Percentiles rank a stretch among this genome's conserved stretches.
phyloP scores from a whole-genome alignment of 2,329 filamentous ascomycete genomes.

The Pseudocercospora musae region DNA sequence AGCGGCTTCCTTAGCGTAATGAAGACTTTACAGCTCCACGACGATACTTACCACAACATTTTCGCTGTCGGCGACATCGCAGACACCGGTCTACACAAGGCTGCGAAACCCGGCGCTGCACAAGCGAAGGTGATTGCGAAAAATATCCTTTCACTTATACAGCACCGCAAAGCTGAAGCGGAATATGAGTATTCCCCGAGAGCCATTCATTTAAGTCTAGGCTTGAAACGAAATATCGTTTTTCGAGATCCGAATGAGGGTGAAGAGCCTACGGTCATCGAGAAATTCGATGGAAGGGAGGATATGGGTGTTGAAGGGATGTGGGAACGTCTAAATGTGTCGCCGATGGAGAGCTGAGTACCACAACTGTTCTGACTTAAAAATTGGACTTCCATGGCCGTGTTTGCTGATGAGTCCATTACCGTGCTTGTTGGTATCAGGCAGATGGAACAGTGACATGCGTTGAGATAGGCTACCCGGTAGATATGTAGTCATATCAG shows the following conservation, averaged over 20 bases:
- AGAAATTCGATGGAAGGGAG: conserved; percentile 19
- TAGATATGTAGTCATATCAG: no score
- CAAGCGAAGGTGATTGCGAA: conserved; percentile 54
- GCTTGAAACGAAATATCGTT: conserved; percentile 19
- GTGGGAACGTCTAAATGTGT: conserved; percentile 16
- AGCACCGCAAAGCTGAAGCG: conserved; percentile 16
- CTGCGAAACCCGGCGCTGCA: conserved; percentile 51
- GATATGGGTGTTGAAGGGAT: conserved; percentile 19
- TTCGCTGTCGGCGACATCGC: conserved; percentile 65
- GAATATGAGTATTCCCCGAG: conserved; percentile 8
- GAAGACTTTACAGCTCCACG: conserved; percentile 56
- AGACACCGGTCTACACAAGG: conserved; percentile 52
- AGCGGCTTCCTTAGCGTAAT: conserved; percentile 44
- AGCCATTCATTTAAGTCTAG: conserved; percentile 21
- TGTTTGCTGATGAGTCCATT: no score
- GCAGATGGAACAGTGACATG: no score
- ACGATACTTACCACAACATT: conserved; percentile 49
- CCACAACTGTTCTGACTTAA: no score
- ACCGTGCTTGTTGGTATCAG: no score
- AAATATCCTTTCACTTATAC: conserved; percentile 53
- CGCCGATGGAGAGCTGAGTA: no score
- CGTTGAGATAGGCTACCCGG: no score
- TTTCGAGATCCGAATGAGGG: conserved; percentile 19
- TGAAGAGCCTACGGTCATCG: conserved; percentile 14
- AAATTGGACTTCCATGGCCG: no score